phyloP scores from a whole-genome alignment of 228 moss, liverwort and hornwort species.

The Sphagnum fallax region DNA sequence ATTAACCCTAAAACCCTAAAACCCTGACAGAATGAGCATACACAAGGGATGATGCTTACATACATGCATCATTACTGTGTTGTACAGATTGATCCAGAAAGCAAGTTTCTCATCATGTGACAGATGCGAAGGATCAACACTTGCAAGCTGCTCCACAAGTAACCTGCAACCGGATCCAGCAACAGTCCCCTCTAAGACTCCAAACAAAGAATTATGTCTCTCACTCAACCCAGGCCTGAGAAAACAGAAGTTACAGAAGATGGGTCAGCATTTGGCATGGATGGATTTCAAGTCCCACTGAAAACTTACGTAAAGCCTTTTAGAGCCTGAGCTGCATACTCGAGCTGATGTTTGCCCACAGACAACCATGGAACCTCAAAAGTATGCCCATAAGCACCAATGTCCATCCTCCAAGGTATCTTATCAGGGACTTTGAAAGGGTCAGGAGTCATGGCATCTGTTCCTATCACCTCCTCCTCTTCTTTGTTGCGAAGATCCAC shows the following conservation, averaged over 20 bases:
- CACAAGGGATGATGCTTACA: conserved; percentile 5
- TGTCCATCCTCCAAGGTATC: conserved; percentile 33
- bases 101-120: conserved; percentile 40
- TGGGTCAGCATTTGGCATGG: neutral
- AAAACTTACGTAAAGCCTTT: conserved; percentile 31
- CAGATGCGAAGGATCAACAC: conserved; percentile 20
- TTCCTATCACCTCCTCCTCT: conserved; percentile 37
- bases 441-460: conserved; percentile 27
- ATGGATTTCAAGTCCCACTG: neutral
- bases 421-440: conserved; percentile 27
- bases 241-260: neutral
- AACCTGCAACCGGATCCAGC: conserved; percentile 8
- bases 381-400: conserved; percentile 26
- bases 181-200: neutral
- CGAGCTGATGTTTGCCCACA: conserved; percentile 33
- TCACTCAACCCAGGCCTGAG: neutral
- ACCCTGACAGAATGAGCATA: neutral
- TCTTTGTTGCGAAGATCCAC: conserved; percentile 29
- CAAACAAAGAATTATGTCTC: neutral
- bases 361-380: conserved; percentile 46
- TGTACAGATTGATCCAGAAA: conserved; percentile 53
- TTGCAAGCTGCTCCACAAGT: conserved; percentile 28
- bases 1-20: neutral
- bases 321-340: conserved; percentile 28
- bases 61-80: conserved; percentile 48